A percentile compares a stretch with the other conserved stretches of the same genome.
These are phyloP conservation scores for Elsinoe necatrix DNA, from an alignment of 2,329 filamentous ascomycete species.

Conservation along the genomic window DNA sequence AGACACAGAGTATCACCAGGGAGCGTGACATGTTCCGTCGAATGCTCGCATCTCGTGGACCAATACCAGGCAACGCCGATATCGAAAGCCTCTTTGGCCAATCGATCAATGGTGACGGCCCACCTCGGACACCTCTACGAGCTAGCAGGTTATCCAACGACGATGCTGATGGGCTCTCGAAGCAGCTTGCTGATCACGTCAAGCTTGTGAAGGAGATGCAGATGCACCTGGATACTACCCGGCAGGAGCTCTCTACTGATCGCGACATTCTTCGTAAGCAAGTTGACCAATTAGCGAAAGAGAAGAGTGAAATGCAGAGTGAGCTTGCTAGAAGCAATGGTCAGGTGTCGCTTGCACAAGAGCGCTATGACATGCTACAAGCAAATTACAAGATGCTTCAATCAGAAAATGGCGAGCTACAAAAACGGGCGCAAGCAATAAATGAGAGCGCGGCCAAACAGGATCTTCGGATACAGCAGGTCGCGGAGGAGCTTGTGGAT, in stretches of 20 bases:
- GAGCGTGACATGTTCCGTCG: constrained; percentile 97
- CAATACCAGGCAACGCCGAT: constrained; percentile 51
- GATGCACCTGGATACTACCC: constrained; percentile 78
- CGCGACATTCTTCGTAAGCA: constrained; percentile 77
- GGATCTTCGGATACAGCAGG: constrained; percentile 81
- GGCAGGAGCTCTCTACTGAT: constrained; percentile 75
- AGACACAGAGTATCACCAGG: constrained; percentile 86
- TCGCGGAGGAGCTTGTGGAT: constrained; percentile 87
- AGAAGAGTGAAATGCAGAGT: constrained; percentile 73
- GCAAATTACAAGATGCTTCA: constrained; percentile 78
- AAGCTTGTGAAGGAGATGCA: constrained; percentile 81
- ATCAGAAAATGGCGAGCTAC: constrained; percentile 74
- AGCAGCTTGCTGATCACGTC: constrained; percentile 60
- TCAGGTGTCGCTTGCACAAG: constrained; percentile 70
- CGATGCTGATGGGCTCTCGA: constrained; percentile 42
- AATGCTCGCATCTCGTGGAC: constrained; percentile 71
- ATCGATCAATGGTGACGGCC: constrained; percentile 52
- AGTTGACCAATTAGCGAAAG: constrained; percentile 67
- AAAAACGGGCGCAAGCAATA: constrained; percentile 68
- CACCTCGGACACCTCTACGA: constrained; percentile 39
- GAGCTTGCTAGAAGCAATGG: constrained; percentile 73
- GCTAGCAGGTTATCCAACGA: constrained; percentile 28
- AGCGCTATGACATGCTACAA: constrained; percentile 83
- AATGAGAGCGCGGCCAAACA: constrained; percentile 82
- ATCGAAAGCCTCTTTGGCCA: constrained; percentile 59